Conservation (phyloP, 2,329 filamentous ascomycete species). For the Leptodontidium sp. region DNA sequence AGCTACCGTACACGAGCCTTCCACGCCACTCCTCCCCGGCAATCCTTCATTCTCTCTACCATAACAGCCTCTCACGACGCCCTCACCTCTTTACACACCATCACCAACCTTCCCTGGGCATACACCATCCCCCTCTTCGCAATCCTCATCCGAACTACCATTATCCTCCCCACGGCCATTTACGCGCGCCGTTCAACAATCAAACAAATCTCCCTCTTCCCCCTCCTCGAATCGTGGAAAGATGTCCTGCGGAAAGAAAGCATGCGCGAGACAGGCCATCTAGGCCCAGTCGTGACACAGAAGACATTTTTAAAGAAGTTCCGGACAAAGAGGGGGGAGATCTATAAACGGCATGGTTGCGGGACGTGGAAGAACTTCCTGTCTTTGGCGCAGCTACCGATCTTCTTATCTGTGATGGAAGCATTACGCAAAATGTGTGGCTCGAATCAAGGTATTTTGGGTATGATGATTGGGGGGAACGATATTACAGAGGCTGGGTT, state of each 20-base stretch:
- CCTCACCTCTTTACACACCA: slow-evolving; percentile 58
- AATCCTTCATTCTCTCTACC: slow-evolving; percentile 50
- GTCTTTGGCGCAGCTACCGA: slow-evolving; percentile 52
- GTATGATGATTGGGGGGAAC: slow-evolving; percentile 43
- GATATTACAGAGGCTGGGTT: slow-evolving; percentile 3
- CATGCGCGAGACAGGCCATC: slow-evolving; percentile 39
- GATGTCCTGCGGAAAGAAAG: slow-evolving; percentile 42
- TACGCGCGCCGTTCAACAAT: slow-evolving; percentile 50
- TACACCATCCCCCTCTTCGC: slow-evolving; percentile 62
- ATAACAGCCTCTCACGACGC: slow-evolving; percentile 52
- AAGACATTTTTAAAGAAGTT: slow-evolving; percentile 36
- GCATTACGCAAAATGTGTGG: slow-evolving; percentile 57
- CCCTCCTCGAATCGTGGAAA: slow-evolving; percentile 52
- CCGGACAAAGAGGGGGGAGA: slow-evolving; percentile 38
- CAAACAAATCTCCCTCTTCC: slow-evolving; percentile 53
- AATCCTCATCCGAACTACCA: slow-evolving; percentile 55
- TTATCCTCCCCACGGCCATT: slow-evolving; percentile 57
- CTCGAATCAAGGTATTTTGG: slow-evolving; percentile 50
- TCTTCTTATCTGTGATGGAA: slow-evolving; percentile 57
- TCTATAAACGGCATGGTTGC: slow-evolving; percentile 50
- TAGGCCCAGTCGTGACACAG: slow-evolving; percentile 37
- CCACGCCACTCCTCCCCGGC: slow-evolving; percentile 55
- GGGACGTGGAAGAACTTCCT: slow-evolving; percentile 46
- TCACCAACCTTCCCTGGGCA: slow-evolving; percentile 60
- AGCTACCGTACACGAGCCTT: slow-evolving; percentile 55